Base-by-base conservation (phyloP, 805 yeast species). In the Candida pseudoglaebosa region DNA sequence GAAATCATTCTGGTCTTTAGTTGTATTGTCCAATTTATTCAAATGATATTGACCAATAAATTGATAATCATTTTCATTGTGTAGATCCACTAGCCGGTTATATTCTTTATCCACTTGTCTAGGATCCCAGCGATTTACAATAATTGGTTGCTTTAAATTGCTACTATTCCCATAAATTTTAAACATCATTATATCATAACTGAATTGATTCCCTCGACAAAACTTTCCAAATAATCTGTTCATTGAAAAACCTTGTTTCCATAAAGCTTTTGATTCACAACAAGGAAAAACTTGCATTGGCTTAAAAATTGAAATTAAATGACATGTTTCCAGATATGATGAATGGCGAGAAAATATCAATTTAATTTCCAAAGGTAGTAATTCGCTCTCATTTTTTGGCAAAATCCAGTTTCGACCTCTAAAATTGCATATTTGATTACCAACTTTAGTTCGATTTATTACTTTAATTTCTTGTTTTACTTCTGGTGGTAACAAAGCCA, bases 321-420 rank as follows among this genome's bases (percentile, higher is more conserved):
- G 39, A 13, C 53, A 42, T 12, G 62, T 53, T 44, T 74, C 79
- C 5, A 58, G 35, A 40, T 61, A 74, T 2, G 77, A 70, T 1
- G 77, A 70, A 42, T 74, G 78, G 31, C 78, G 49, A 4, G 77
- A 70, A 45, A 65, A 74, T 5, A 69, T 48, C 12, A 68, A 57
- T 33, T 54, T 54, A 2, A 73, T 41, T 8, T 59, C 63, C n/a
- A 47, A 49, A 1, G 71, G 69, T 5, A 72, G 50, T 2, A 67
- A 44, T 15, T 53, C 55, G 2, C 44, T 39, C 1, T 62, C 53
- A 2, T 50, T 53, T 6, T 40, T 32, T 0, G 65, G 61, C 3
- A 57, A 41, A 2, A 69, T 38, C 67, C 67, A 67, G 2, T 8
- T 21, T 24, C 61, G 34, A 14, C 42, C 53, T 20, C 57, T 44